phyloP scores from a whole-genome alignment of 1,284 basidiomycete species.

The Ceratobasidium sp. region DNA sequence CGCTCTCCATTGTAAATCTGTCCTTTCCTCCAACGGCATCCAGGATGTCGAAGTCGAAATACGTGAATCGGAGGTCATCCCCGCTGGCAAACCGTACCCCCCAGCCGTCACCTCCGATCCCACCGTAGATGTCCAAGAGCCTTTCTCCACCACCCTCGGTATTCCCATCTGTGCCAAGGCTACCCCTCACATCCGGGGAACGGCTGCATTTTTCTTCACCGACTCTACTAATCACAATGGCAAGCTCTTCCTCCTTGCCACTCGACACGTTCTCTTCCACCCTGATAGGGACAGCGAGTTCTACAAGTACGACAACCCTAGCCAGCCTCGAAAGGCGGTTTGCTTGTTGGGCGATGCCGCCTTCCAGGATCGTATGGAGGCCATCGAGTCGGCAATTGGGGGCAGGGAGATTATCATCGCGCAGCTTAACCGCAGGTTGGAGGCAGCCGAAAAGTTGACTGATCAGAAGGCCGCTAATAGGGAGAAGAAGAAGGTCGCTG shows the following conservation, averaged over 20 bases:
- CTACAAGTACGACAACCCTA: not conserved
- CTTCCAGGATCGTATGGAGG: not conserved
- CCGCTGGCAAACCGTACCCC: conserved; percentile 11
- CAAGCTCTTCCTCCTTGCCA: conserved; percentile 1
- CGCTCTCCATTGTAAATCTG: conserved; percentile 43
- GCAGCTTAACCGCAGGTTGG: conserved; percentile 9
- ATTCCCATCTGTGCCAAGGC: conserved; percentile 24
- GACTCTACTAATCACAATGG: not conserved
- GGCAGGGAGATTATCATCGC: conserved; percentile 3
- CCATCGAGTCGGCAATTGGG: conserved; percentile 27
- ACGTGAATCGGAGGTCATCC: not conserved
- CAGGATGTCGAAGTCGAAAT: conserved; percentile 38
- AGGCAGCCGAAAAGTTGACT: not conserved
- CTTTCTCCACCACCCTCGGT: conserved; percentile 34
- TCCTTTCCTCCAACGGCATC: conserved; percentile 45
- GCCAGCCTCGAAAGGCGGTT: conserved; percentile 5
- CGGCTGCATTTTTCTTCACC: conserved; percentile 13
- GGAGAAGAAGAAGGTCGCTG: conserved; percentile 8
- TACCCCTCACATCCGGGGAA: conserved; percentile 17
- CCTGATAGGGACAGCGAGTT: not conserved
- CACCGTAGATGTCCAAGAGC: not conserved
- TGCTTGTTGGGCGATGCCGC: conserved; percentile 1
- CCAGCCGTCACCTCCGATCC: conserved; percentile 22
- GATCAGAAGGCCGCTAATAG: conserved; percentile 9
- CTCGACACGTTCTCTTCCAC: conserved; percentile 12